Base-by-base conservation (phyloP, 805 yeast genomes). In the Priceomyces fermenticarens region DNA sequence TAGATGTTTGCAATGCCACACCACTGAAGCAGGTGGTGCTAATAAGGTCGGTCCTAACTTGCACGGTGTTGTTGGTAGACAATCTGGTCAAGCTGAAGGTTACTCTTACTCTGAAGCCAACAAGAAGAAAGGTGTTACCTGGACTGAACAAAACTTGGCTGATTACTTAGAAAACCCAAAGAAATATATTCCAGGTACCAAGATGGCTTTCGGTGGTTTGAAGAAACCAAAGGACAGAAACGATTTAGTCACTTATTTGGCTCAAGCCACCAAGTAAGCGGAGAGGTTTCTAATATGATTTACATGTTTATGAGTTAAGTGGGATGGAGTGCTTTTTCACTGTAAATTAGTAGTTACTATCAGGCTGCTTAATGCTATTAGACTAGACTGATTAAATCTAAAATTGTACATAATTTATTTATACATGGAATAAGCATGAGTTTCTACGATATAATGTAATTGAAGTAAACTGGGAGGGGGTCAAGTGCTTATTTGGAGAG, bases 161-260 rank as follows among this genome's bases (percentile, higher is more conserved):
- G 96, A 87, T 71, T 93, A 93, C 85, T 82, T 93, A 73, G 95
- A 86, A 75, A 93, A 93, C 87, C 99, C 99, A 77, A 93, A 93
- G 95, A 93, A 93, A 79, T 93, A 89, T 80, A 89, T 93, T 58
- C 99, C 99, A 68, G 99, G 99, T 73, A 93, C 98, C 78, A 93
- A 93, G 86, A 93, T 93, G 99, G 98, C 99, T 53, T 93, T 91
- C 62, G 99, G 97, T 77, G 99, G 99, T 78, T 82, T 93, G 74
- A 93, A 93, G 90, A 93, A 93, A 82, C 84, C 89, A 53, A 91
- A 89, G 85, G 99, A 93, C 80, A 88, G 98, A 84, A 87, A 88
- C 77, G 98, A 93, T 71, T 77, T 93, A 70, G 74, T 91, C 63
- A 81, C 98, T 60, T 91, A 88, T 85, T 78, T 91, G 62, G 68